Evolutionary conservation across 2,329 filamentous ascomycete species (phyloP).

Genomic region (Scytalidium sp.): DNA sequence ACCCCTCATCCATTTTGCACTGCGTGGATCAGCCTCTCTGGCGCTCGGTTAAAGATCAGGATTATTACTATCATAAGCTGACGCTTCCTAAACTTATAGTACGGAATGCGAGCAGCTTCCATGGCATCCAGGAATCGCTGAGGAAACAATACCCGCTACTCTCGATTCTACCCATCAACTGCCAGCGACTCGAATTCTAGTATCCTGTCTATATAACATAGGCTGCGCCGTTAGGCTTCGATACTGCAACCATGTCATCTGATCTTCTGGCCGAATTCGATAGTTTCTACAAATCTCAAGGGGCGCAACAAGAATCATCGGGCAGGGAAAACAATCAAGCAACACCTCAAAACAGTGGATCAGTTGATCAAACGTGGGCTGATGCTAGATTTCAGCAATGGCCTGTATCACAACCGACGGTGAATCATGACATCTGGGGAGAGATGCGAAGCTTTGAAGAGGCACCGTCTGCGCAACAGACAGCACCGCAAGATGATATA

Average conservation of each 20-base stretch:
- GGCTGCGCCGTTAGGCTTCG: no score
- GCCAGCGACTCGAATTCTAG: no score
- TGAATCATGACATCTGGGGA: constrained; percentile 21
- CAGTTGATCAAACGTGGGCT: constrained; percentile 4
- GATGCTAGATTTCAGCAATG: constrained; percentile 11
- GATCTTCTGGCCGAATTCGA: constrained; percentile 65
- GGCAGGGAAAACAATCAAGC: constrained; percentile 20
- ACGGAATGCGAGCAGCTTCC: no score
- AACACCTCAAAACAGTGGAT: constrained; percentile 11
- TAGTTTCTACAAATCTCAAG: constrained; percentile 36
- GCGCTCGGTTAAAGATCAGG: no score
- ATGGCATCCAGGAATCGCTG: no score
- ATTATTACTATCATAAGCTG: no score
- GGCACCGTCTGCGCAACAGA: constrained; percentile 4
- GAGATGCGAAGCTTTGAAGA: constrained; percentile 15
- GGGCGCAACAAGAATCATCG: constrained; percentile 20
- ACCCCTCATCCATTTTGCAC: no score
- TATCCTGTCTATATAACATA: no score
- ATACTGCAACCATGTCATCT: constrained; percentile 50
- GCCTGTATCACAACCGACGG: constrained; percentile 9
- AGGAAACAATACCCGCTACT: no score
- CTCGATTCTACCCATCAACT: no score
- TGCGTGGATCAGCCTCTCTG: no score
- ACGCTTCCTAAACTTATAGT: no score
- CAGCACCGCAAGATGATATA: constrained; percentile 19